Percentiles rank a stretch among this genome's conserved stretches.
Conservation (phyloP, 2,329 filamentous ascomycete species). For the Trichoderma afroharzianum region DNA sequence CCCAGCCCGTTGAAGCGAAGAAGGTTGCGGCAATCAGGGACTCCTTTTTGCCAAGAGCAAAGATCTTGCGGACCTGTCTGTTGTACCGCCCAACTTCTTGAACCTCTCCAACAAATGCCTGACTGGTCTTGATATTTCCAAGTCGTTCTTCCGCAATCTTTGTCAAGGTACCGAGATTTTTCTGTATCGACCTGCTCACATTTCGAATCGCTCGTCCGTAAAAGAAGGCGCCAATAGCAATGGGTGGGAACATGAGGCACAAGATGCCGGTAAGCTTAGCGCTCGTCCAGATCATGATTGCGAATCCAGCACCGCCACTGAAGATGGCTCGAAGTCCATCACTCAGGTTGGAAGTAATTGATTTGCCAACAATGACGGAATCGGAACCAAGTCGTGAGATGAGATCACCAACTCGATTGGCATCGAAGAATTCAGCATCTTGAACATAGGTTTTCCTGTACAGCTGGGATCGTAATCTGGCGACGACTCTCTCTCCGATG, state of each 20-base stretch:
- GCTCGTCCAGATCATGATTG: slow-evolving; percentile 94
- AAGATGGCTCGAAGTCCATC: slow-evolving; percentile 91
- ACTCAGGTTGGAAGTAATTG: slow-evolving; percentile 95
- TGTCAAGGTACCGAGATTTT: slow-evolving; percentile 85
- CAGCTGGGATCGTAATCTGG: slow-evolving; percentile 80
- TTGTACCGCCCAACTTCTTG: slow-evolving; percentile 92
- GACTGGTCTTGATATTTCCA: slow-evolving; percentile 92
- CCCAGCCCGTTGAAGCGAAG: slow-evolving; percentile 81
- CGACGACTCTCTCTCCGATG: slow-evolving; percentile 91
- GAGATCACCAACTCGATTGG: slow-evolving; percentile 91
- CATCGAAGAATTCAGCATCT: slow-evolving; percentile 98
- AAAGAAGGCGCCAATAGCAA: slow-evolving; percentile 85
- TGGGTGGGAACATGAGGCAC: slow-evolving; percentile 81
- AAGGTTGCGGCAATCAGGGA: slow-evolving; percentile 87
- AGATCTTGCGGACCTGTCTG: slow-evolving; percentile 85
- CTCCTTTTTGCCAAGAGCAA: slow-evolving; percentile 80
- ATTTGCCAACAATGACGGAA: slow-evolving; percentile 97
- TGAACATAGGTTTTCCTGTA: slow-evolving; percentile 94
- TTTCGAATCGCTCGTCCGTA: slow-evolving; percentile 88
- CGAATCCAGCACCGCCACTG: slow-evolving; percentile 83
- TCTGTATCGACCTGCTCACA: slow-evolving; percentile 87
- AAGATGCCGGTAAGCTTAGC: slow-evolving; percentile 85
- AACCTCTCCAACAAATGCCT: slow-evolving; percentile 91
- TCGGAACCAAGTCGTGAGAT: slow-evolving; percentile 95
- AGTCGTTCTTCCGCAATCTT: slow-evolving; percentile 98